Base-by-base conservation (phyloP, 148 eudicot genomes). In the Drosera capensis region DNA sequence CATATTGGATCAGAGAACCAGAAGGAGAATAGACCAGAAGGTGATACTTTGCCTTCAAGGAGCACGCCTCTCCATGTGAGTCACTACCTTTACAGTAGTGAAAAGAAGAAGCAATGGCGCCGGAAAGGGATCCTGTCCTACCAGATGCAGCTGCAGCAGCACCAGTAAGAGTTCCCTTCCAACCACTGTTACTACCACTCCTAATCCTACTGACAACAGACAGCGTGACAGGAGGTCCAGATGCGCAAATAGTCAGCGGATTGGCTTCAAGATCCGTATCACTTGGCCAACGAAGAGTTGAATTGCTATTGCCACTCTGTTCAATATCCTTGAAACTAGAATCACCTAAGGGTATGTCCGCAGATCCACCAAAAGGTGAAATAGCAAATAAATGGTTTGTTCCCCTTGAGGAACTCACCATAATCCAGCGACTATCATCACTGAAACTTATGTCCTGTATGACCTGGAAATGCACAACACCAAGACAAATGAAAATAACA, bases 1-100 rank as follows among this genome's bases (percentile, higher is more conserved):
- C 74, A 66, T 85, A 74, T 43, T 85, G 90, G 43, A 70, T 68
- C 64, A 85, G 44, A 44, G 58, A 59, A 38, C 96, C 87, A 59
- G 79, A 60, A 20, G 86, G 64, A 45, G 84, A 68, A 51, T 72
- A 86, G 29, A 82, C 77, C 43, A 86, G 61, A 43, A 86, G 64
- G 55, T 72, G 66, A 52, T 79, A 67, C 54, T 49, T 60, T 45
- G 71, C 48, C 58, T 52, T 70, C 59, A 45, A 38, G 16, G 61
- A 52, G 50, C 24, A 25, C 51, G 69, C 57, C 49, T 44, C 48
- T 45, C 71, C 48, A 54, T 55, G 71, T 55, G 47, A 31, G 19
- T 58, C 49, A 45, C 19, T 29, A 22, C 47, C 5, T 59, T 63
- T 58, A 1, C 14, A 70, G 46, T 73, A 53, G 51, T 73, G 74